phyloP scores from a whole-genome alignment of 2,329 filamentous ascomycete genomes.

The Akanthomyces lecanii region DNA sequence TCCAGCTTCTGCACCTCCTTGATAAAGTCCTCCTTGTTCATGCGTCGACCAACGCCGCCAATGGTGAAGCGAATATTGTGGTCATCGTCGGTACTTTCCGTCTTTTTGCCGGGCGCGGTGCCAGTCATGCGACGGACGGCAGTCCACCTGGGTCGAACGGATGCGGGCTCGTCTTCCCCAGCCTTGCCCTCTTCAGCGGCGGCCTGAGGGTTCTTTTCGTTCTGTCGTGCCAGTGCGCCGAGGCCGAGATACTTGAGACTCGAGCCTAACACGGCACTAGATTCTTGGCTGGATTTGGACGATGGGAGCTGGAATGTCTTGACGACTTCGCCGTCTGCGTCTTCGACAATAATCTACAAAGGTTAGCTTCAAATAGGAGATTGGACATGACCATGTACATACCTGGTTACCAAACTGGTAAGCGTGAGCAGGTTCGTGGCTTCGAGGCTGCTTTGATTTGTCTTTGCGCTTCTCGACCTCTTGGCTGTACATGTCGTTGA shows the following conservation, averaged over 20 bases:
- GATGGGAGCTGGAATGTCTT: conserved; percentile 74
- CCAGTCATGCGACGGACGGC: conserved; percentile 12
- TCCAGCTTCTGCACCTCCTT: conserved; percentile 69
- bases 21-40: conserved; percentile 80
- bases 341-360: conserved; percentile 73
- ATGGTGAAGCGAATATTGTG: conserved; percentile 72
- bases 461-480: conserved; percentile 59
- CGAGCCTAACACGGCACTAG: conserved; percentile 37
- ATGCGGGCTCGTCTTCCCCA: conserved; percentile 25
- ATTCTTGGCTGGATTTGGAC: conserved; percentile 43
- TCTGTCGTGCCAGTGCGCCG: conserved; percentile 39
- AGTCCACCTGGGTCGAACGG: not conserved
- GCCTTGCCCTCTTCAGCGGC: conserved; percentile 30
- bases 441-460: conserved; percentile 52
- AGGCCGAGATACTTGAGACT: conserved; percentile 54
- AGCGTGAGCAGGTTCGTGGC: conserved; percentile 69
- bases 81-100: conserved; percentile 58
- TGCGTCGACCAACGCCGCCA: conserved; percentile 63
- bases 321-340: conserved; percentile 80
- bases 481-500: conserved; percentile 52
- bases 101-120: conserved; percentile 19
- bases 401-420: conserved; percentile 82
- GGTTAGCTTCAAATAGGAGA: conserved; percentile 26
- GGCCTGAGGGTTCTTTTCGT: conserved; percentile 32
- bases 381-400: conserved; percentile 28